Evolutionary conservation across 2,329 filamentous ascomycete species (phyloP).

Genomic region (Fusarium fujikuroi): DNA sequence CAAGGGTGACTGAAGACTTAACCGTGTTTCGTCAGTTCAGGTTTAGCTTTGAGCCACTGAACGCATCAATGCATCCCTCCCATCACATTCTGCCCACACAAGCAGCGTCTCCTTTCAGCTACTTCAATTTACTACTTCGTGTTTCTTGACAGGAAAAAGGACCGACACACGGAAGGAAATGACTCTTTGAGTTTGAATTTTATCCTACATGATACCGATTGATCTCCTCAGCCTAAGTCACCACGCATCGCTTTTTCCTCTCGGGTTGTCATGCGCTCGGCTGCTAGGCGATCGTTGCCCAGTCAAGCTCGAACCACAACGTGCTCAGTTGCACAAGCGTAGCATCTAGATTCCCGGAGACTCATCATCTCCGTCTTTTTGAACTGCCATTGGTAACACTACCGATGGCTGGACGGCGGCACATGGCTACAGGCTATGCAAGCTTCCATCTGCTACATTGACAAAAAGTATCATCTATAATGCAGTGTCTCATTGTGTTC

Average conservation of each 20-base stretch:
- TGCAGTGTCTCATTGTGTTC: neutral
- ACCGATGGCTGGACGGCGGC: constrained; percentile 16
- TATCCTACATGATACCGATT: constrained; percentile 7
- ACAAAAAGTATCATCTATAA: neutral
- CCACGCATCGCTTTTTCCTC: constrained; percentile 16
- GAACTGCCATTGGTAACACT: constrained; percentile 29
- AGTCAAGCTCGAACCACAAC: constrained; percentile 27
- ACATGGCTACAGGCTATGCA: constrained; percentile 31
- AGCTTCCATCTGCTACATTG: constrained; percentile 12
- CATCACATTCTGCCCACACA: neutral
- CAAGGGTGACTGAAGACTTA: constrained; percentile 38
- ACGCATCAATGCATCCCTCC: constrained; percentile 31
- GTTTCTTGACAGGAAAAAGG: neutral
- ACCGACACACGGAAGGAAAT: neutral
- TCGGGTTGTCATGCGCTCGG: constrained; percentile 12
- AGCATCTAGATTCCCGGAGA: constrained; percentile 29
- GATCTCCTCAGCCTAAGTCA: constrained; percentile 1
- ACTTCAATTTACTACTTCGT: neutral
- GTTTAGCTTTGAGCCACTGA: constrained; percentile 41
- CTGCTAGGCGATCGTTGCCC: constrained; percentile 27
- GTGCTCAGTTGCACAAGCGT: constrained; percentile 35
- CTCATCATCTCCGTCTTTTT: constrained; percentile 22
- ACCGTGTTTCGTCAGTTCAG: constrained; percentile 30
- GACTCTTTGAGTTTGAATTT: neutral
- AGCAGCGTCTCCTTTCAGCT: neutral